Percentiles rank a stretch among this genome's conserved stretches.
phyloP scores from a whole-genome alignment of 352 stramenopile species.

The Phytophthora multivora region DNA sequence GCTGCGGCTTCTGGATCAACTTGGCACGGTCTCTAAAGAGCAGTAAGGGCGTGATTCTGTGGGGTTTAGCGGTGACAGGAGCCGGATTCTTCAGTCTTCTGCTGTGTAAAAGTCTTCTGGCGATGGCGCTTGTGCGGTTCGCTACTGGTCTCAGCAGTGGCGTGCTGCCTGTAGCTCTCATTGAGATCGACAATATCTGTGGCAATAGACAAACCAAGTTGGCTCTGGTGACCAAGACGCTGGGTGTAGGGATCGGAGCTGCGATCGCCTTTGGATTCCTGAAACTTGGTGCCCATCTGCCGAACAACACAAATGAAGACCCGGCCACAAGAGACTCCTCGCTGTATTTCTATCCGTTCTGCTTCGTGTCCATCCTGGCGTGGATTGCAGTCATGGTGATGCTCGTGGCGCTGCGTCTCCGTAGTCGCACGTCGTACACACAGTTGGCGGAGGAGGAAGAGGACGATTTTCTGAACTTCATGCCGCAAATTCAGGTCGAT shows the following conservation, averaged over 20 bases:
- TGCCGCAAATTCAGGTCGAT: conserved; percentile 45
- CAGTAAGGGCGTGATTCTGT: conserved; percentile 84
- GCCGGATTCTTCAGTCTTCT: conserved; percentile 75
- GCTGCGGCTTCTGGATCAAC: conserved; percentile 83
- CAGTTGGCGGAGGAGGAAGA: conserved; percentile 66
- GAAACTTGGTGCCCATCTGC: conserved; percentile 51
- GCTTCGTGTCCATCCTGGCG: conserved; percentile 72
- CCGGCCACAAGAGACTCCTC: conserved; percentile 44
- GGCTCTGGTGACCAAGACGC: conserved; percentile 63
- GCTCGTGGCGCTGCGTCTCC: conserved; percentile 65
- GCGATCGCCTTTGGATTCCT: conserved; percentile 59
- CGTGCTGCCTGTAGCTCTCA: conserved; percentile 71
- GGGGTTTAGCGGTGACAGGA: conserved; percentile 70
- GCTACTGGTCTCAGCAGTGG: conserved; percentile 77
- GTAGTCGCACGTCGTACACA: conserved; percentile 68
- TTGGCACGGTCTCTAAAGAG: conserved; percentile 72
- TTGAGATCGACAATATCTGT: conserved; percentile 87
- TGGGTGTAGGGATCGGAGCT: conserved; percentile 65
- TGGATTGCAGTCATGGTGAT: conserved; percentile 75
- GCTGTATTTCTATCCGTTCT: conserved; percentile 81
- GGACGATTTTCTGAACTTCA: conserved; percentile 56
- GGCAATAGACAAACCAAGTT: conserved; percentile 75
- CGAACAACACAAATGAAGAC: conserved; percentile 35
- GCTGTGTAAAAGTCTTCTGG: conserved; percentile 75
- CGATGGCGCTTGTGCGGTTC: conserved; percentile 82